Percentiles rank a stretch among this genome's conserved stretches.
Conservation (phyloP, 192 early-diverging fungal genomes). For the Jimgerdemannia lactiflua region DNA sequence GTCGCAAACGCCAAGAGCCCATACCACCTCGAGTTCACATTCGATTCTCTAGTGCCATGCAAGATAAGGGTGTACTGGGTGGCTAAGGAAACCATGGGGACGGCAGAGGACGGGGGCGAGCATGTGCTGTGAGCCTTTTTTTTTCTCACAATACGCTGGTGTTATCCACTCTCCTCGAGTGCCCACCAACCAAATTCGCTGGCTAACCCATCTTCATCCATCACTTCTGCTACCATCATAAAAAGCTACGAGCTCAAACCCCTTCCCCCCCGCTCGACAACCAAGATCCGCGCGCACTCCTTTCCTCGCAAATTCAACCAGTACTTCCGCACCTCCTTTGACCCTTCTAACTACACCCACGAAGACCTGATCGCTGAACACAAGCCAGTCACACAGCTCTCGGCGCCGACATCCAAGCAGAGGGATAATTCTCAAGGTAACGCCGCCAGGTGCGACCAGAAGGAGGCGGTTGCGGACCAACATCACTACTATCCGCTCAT, state of each 20-base stretch:
- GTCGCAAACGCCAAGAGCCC: background rate
- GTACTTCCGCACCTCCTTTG: background rate
- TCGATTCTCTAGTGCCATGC: background rate
- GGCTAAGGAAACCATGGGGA: background rate
- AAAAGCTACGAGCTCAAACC: background rate
- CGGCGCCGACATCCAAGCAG: no score
- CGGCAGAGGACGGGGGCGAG: background rate
- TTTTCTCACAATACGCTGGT: no score
- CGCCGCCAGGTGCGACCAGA: background rate
- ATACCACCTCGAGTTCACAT: background rate
- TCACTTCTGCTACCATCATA: background rate
- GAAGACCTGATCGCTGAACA: background rate
- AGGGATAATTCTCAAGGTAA: background rate
- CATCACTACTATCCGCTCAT: background rate
- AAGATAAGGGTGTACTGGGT: background rate
- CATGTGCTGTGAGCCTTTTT: background rate
- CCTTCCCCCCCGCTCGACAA: background rate
- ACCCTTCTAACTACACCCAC: background rate
- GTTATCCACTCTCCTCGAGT: no score
- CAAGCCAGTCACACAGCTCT: background rate
- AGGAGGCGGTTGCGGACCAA: background rate
- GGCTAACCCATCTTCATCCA: background rate
- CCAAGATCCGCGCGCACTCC: background rate
- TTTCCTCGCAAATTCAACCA: background rate
- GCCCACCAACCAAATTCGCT: background rate